Evolutionary conservation across 2,329 filamentous ascomycete genomes (phyloP), one percentile per base, ranked within the genome.

Genomic region (Botrytis squamosa): DNA sequence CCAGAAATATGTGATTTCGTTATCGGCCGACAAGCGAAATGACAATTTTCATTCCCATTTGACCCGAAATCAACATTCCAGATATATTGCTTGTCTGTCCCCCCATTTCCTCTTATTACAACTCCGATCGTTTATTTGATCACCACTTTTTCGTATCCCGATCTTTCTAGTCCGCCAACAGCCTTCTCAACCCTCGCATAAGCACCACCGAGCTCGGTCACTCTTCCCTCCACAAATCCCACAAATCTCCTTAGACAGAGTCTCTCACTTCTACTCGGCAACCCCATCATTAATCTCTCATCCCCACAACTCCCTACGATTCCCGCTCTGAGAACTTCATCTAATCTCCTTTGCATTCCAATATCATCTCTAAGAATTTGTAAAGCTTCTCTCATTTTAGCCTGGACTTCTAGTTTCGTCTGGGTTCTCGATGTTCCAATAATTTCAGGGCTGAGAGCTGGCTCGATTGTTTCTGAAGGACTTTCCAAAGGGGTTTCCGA

Each of bases 181-280:
- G 46, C 70, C 38, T 66, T 72, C 46, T 72, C 70, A 36, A 72
- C 70, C 12, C 60, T 67, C 9, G 8, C 33, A 59, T 72, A 72
- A 36, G 70, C 70, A 44, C 60, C 70, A 1, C 70, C 60, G 3
- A 72, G 62, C 57, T 72, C 70, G 25, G 38, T 55, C 20, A 72
- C 70, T 42, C 70, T 66, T n/a, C 70, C 70, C 38, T 72, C 70
- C 20, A 72, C 70, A 29, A 72, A 72, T 3, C 70, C 70, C 18
- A 72, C 70, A 57, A 72, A 72, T n/a, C 70, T 66, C 14, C 60
- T 72, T 18, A 72, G 36, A 66, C 70, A 72, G 18, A 72, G 62
- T 22, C 70, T 66, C 38, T 72, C 70, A 46, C 70, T 72, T 16
- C 70, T 52, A 33, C 59, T 66, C 6, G 70, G 70, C 18, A 72